Evolutionary conservation across 805 yeast genomes (phyloP).

Genomic region (Starmerella scarabaei): DNA sequence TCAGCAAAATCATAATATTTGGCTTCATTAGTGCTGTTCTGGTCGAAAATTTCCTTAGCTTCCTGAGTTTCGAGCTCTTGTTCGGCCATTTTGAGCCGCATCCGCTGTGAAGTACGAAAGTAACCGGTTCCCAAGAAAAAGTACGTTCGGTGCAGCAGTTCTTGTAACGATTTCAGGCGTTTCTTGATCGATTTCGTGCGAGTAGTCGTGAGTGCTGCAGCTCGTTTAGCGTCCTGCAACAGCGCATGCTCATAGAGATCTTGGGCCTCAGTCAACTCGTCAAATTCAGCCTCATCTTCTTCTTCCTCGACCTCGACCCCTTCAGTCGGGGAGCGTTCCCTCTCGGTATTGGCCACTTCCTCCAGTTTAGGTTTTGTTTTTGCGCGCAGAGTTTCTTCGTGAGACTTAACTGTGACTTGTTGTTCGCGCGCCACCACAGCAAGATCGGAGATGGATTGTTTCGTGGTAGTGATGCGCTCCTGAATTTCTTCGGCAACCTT

Average conservation of each 20-base stretch:
- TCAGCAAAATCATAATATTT: constrained; percentile 51
- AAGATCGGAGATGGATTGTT: background rate
- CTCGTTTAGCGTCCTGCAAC: constrained; percentile 5
- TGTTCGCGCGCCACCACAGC: background rate
- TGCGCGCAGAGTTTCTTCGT: background rate
- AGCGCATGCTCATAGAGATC: constrained; percentile 1
- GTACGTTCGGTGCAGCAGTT: constrained; percentile 51
- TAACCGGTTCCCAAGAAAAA: constrained; percentile 40
- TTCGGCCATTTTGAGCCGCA: constrained; percentile 10
- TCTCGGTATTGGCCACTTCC: background rate
- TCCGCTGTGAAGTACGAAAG: constrained; percentile 27
- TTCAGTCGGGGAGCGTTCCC: too few relatives aligned
- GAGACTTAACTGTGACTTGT: background rate
- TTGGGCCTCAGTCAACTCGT: background rate
- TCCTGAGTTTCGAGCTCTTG: constrained; percentile 7
- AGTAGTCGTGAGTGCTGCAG: constrained; percentile 7
- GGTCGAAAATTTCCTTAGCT: constrained; percentile 14
- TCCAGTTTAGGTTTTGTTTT: background rate
- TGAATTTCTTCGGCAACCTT: background rate
- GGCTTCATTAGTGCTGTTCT: constrained; percentile 36
- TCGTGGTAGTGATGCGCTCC: background rate
- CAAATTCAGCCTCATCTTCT: background rate
- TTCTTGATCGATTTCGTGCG: constrained; percentile 10
- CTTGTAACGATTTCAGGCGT: constrained; percentile 13
- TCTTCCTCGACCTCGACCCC: too few relatives aligned